These are phyloP conservation scores for Hyaloperonospora brassicae DNA, from an alignment of 352 stramenopile genomes.

Conservation along the genomic window DNA sequence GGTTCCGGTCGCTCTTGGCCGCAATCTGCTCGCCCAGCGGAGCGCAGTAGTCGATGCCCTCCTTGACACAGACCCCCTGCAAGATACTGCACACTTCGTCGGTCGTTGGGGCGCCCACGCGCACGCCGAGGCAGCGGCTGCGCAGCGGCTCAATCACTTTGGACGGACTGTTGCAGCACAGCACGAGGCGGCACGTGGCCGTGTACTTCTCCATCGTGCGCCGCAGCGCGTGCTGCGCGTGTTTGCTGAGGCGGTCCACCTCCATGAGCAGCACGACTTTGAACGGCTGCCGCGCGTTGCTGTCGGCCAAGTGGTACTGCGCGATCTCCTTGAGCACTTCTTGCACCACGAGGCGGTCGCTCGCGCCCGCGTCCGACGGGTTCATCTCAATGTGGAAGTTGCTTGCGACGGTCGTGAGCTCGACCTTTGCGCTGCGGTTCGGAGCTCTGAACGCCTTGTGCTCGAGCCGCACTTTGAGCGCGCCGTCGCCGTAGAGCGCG, in stretches of 20 bases:
- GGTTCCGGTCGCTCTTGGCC: conserved; percentile 89
- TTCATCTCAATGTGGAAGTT: conserved; percentile 99
- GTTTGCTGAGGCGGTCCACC: conserved; percentile 95
- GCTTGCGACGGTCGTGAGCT: conserved; percentile 96
- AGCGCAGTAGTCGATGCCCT: conserved; percentile 85
- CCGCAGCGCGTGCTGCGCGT: conserved; percentile 95
- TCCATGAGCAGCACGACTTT: conserved; percentile 96
- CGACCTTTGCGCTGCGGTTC: conserved; percentile 87
- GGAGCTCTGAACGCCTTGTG: conserved; percentile 90
- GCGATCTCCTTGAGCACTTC: conserved; percentile 99
- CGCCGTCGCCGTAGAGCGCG: conserved; percentile 92
- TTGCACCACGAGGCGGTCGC: conserved; percentile 96
- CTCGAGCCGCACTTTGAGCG: conserved; percentile 86
- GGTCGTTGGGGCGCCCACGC: conserved; percentile 87
- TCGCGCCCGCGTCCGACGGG: conserved; percentile 93
- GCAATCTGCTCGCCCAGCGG: conserved; percentile 89
- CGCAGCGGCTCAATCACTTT: conserved; percentile 98
- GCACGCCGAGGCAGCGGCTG: conserved; percentile 91
- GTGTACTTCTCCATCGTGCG: conserved; percentile 97
- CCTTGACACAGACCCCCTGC: conserved; percentile 85
- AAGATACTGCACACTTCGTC: conserved; percentile 90
- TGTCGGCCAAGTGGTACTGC: conserved; percentile 78
- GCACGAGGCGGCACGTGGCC: conserved; percentile 92
- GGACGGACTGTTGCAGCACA: conserved; percentile 94
- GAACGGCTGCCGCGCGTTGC: conserved; percentile 66